A percentile compares a stretch with the other conserved stretches of the same genome.
Conservation (phyloP, 495 filamentous ascomycete species). For the Chaetomium cochliodes region DNA sequence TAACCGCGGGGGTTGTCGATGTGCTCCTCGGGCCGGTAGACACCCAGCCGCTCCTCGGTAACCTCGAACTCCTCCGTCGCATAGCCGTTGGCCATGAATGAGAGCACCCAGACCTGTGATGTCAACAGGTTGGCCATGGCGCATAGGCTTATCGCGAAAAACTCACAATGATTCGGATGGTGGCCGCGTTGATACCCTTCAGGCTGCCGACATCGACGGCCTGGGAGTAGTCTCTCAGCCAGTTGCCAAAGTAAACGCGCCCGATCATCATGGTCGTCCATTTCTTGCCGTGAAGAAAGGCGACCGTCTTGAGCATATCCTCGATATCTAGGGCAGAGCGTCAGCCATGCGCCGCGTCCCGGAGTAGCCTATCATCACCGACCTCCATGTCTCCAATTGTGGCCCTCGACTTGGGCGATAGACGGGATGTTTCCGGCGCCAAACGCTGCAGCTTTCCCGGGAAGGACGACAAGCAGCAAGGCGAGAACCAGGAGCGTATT, state of each 20-base stretch:
- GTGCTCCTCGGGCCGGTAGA: slow-evolving; percentile 93
- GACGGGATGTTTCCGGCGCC: slow-evolving; percentile 95
- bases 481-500: slow-evolving; percentile 48
- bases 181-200: slow-evolving; percentile 83
- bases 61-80: slow-evolving; percentile 98
- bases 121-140: slow-evolving; percentile 10
- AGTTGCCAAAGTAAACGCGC: slow-evolving; percentile 90
- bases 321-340: slow-evolving; percentile 60
- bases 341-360: background rate
- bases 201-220: slow-evolving; percentile 90
- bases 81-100: slow-evolving; percentile 91
- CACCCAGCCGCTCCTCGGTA: slow-evolving; percentile 83
- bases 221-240: slow-evolving; percentile 76
- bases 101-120: slow-evolving; percentile 71
- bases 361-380: slow-evolving; percentile 4
- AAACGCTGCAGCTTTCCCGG: slow-evolving; percentile 69
- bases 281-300: slow-evolving; percentile 86
- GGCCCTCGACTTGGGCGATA: slow-evolving; percentile 88
- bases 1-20: slow-evolving; percentile 91
- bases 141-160: background rate
- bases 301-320: slow-evolving; percentile 85
- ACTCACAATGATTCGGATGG: slow-evolving; percentile 74
- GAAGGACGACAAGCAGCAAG: slow-evolving; percentile 60
- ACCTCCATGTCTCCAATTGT: slow-evolving; percentile 93
- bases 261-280: slow-evolving; percentile 90